These are phyloP conservation scores for Rhodotorula sp. DNA, from an alignment of 1,284 basidiomycete genomes.

Conservation along the genomic window DNA sequence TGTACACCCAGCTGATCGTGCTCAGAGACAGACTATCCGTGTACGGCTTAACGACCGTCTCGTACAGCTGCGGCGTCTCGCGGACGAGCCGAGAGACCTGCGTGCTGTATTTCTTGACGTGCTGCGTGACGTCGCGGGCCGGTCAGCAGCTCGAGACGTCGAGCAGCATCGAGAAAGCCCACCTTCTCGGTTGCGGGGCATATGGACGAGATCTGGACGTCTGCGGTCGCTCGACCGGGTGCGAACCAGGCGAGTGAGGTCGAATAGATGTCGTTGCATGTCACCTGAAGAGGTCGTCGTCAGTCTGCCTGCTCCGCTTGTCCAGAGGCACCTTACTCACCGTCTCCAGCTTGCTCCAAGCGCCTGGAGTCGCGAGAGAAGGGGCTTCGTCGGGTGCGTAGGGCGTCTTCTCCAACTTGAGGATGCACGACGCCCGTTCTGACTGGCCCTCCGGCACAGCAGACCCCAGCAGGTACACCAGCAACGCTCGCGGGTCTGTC, in stretches of 20 bases:
- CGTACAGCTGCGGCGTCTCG: slow-evolving; percentile 76
- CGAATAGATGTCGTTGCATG: slow-evolving; percentile 45
- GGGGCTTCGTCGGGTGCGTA: slow-evolving; percentile 50
- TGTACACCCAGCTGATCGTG: slow-evolving; percentile 83
- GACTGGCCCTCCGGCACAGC: slow-evolving; percentile 48
- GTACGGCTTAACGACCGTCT: slow-evolving; percentile 69
- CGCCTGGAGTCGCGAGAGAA: slow-evolving; percentile 21
- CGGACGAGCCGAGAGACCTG: slow-evolving; percentile 71
- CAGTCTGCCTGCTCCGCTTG: not conserved
- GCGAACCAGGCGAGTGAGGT: slow-evolving; percentile 43
- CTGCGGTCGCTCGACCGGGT: slow-evolving; percentile 10
- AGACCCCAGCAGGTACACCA: slow-evolving; percentile 55
- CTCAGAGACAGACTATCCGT: slow-evolving; percentile 69
- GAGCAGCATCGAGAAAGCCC: slow-evolving; percentile 50
- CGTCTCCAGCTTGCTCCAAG: slow-evolving; percentile 30
- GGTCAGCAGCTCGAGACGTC: too few relatives aligned
- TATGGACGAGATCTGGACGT: slow-evolving; percentile 35
- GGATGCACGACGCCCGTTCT: slow-evolving; percentile 54
- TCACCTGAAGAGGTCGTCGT: slow-evolving; percentile 20
- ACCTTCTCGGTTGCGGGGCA: slow-evolving; percentile 42
- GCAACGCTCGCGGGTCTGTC: slow-evolving; percentile 58
- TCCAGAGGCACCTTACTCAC: slow-evolving; percentile 1
- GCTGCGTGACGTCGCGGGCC: slow-evolving; percentile 29
- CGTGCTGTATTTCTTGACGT: slow-evolving; percentile 66
- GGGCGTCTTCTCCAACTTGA: slow-evolving; percentile 62